Percentiles rank a stretch among this genome's conserved stretches.
phyloP scores from a whole-genome alignment of 1,284 basidiomycete species.

The Bondarzewia mesenterica region DNA sequence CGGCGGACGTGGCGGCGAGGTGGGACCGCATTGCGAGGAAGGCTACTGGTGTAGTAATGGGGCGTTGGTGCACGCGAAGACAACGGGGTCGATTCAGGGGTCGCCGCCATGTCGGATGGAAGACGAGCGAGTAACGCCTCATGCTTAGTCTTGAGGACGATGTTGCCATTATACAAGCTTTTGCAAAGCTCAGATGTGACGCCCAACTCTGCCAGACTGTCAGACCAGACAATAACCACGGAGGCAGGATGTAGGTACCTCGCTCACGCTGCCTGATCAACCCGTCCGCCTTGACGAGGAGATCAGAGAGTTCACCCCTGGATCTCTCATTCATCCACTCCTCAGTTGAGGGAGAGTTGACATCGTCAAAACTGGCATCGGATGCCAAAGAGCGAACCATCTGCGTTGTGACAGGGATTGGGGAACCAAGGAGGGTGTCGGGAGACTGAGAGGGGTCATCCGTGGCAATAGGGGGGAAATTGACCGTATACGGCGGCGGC shows the following conservation, averaged over 20 bases:
- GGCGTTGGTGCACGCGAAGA: slow-evolving; percentile 13
- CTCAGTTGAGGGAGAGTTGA: slow-evolving; percentile 19
- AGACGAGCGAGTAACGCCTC: slow-evolving; percentile 57
- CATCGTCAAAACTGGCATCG: slow-evolving; percentile 12
- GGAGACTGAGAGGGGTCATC: slow-evolving; percentile 8
- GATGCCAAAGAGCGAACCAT: slow-evolving; percentile 12
- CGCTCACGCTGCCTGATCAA: slow-evolving; percentile 71
- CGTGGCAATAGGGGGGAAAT: slow-evolving; percentile 15
- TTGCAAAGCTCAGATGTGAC: slow-evolving; percentile 62
- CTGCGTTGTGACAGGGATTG: slow-evolving; percentile 26
- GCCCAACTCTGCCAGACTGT: slow-evolving; percentile 52
- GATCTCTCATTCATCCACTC: slow-evolving; percentile 56
- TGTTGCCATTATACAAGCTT: slow-evolving; percentile 60
- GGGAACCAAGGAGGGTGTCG: slow-evolving; percentile 30
- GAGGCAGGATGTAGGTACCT: slow-evolving; percentile 36
- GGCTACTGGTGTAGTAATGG: slow-evolving; percentile 21
- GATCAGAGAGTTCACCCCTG: slow-evolving; percentile 60
- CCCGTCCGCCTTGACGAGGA: slow-evolving; percentile 60
- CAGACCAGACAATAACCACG: background rate
- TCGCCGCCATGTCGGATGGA: slow-evolving; percentile 27
- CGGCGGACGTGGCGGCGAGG: slow-evolving; percentile 37
- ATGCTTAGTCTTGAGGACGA: slow-evolving; percentile 60
- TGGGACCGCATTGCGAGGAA: slow-evolving; percentile 24
- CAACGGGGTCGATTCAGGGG: slow-evolving; percentile 16
- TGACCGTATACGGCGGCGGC: slow-evolving; percentile 45